A percentile compares a stretch with the other conserved stretches of the same genome.
Conservation (phyloP, 257 asterid species). For the Solanum pinnatisectum region DNA sequence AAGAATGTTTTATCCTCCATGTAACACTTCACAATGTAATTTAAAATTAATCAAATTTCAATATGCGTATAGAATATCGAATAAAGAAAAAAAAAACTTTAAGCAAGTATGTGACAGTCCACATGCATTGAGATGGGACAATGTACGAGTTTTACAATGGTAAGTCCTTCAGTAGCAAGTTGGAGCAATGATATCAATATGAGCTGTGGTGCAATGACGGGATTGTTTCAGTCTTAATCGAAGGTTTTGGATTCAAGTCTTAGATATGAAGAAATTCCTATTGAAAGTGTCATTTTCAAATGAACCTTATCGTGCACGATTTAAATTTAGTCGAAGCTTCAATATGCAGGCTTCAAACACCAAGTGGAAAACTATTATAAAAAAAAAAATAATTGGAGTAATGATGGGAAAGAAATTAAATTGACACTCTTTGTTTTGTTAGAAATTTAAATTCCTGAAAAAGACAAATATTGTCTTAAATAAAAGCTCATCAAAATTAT, state of each 20-base stretch:
- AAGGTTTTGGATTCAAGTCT: too few species aligned
- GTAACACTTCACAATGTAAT: rapidly evolving
- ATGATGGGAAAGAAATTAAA: background rate
- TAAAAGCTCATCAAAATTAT: background rate
- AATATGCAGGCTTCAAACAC: background rate
- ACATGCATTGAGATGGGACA: background rate
- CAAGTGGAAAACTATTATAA: too few species aligned
- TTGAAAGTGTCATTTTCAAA: too few species aligned
- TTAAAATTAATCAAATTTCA: background rate
- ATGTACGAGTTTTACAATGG: background rate
- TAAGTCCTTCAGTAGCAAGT: background rate
- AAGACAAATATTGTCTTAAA: background rate
- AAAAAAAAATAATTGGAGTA: too few species aligned
- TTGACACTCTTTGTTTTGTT: background rate
- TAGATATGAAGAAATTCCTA: rapidly evolving
- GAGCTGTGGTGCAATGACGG: too few species aligned
- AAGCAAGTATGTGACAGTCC: background rate
- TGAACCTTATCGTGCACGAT: rapidly evolving
- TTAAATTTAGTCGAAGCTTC: too few species aligned
- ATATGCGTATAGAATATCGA: background rate
- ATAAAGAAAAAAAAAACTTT: background rate
- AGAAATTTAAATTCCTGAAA: background rate
- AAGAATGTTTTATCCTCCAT: background rate
- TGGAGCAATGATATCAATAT: too few species aligned
- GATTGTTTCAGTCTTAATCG: too few species aligned